Conservation (phyloP, 2,329 filamentous ascomycete species). For the Pestalotiopsis sp. region DNA sequence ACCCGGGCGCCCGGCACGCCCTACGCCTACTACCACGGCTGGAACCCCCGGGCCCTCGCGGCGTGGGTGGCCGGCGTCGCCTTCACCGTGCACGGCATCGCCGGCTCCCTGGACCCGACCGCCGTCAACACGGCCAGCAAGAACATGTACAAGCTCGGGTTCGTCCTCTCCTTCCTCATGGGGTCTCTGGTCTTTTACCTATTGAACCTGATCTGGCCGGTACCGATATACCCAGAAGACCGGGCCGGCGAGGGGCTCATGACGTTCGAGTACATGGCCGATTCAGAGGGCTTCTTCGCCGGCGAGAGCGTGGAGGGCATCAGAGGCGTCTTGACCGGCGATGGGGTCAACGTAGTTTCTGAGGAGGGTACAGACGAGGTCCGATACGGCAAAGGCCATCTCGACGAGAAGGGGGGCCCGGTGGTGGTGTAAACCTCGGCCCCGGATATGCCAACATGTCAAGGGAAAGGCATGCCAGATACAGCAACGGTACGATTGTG, state of each 20-base stretch:
- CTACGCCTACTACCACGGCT: slow-evolving; percentile 34
- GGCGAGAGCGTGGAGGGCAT: slow-evolving; percentile 6
- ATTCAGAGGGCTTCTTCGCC: slow-evolving; percentile 13
- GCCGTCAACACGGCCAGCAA: slow-evolving; percentile 32
- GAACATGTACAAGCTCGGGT: slow-evolving; percentile 38
- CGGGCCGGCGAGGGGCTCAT: background rate
- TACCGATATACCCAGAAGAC: slow-evolving; percentile 15
- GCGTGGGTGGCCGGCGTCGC: slow-evolving; percentile 31
- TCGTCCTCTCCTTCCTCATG: slow-evolving; percentile 33
- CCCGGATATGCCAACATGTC: background rate
- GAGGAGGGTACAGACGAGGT: background rate
- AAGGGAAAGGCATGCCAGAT: background rate
- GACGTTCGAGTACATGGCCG: slow-evolving; percentile 14
- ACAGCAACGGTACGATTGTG: background rate
- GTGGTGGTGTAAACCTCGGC: background rate
- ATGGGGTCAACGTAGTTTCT: background rate
- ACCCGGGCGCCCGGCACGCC: slow-evolving; percentile 18
- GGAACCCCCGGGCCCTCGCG: slow-evolving; percentile 33
- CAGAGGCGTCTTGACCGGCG: background rate
- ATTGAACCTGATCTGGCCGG: slow-evolving; percentile 24
- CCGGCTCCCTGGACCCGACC: slow-evolving; percentile 31
- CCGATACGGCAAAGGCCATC: background rate
- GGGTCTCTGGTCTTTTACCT: slow-evolving; percentile 30
- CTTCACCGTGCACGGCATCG: slow-evolving; percentile 36
- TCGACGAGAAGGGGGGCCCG: background rate